These are phyloP conservation scores for Skeletonema marinoi DNA, from an alignment of 108 stramenopile genomes.

Conservation along the genomic window DNA sequence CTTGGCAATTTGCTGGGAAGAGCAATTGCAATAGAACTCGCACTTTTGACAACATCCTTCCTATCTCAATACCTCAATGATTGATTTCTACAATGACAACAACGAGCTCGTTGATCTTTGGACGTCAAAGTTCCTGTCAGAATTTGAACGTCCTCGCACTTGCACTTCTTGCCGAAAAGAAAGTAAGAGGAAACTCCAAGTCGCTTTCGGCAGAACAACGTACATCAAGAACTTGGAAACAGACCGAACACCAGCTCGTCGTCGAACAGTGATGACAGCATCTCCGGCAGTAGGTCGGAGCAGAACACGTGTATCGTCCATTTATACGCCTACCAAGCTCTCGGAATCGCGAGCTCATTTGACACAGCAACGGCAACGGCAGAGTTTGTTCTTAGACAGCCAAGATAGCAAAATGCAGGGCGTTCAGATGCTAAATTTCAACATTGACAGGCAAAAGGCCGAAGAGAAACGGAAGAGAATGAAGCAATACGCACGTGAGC, in stretches of 20 bases:
- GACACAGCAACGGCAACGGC: conserved; percentile 6
- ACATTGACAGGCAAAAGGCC: conserved; percentile 35
- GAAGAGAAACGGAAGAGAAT: conserved; percentile 44
- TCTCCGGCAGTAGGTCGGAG: neutral
- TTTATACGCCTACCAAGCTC: conserved; percentile 27
- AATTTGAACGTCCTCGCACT: conserved; percentile 33
- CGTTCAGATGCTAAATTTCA: conserved; percentile 43
- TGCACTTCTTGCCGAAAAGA: neutral
- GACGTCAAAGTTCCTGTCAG: conserved; percentile 40
- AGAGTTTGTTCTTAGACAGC: conserved; percentile 2
- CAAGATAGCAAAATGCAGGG: conserved; percentile 42
- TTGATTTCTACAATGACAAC: neutral
- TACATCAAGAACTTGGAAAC: neutral
- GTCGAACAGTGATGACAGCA: conserved; percentile 3
- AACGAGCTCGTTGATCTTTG: conserved; percentile 35
- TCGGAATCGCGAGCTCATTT: conserved; percentile 25
- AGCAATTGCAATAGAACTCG: too few relatives aligned
- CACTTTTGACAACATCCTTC: too few relatives aligned
- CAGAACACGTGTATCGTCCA: neutral
- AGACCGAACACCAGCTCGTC: conserved; percentile 1
- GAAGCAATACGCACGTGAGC: conserved; percentile 41
- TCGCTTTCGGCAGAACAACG: conserved; percentile 38
- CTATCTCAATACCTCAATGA: neutral
- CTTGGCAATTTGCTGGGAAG: too few relatives aligned
- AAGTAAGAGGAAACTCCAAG: conserved; percentile 4